These are phyloP conservation scores for Thermothelomyces thermophilus DNA, from an alignment of 2,329 filamentous ascomycete genomes.

Conservation along the genomic window DNA sequence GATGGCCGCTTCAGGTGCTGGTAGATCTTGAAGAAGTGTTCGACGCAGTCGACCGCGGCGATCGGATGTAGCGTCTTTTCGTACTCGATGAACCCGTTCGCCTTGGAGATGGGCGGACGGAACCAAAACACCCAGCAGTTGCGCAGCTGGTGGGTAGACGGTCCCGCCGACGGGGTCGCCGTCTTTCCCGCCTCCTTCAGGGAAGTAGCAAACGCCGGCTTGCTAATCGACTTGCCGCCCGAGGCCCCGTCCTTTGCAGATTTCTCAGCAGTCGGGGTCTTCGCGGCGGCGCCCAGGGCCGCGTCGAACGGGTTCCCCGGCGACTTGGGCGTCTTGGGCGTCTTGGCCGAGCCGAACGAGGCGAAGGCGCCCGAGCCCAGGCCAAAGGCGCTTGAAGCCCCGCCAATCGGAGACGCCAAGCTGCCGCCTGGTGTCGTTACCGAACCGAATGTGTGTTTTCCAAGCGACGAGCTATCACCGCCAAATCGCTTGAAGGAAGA, in stretches of 20 bases:
- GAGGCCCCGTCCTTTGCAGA: slow-evolving; percentile 44
- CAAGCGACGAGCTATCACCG: slow-evolving; percentile 65
- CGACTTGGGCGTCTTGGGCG: slow-evolving; percentile 87
- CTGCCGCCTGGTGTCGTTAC: slow-evolving; percentile 64
- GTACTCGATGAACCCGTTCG: slow-evolving; percentile 79
- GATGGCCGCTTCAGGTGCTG: slow-evolving; percentile 86
- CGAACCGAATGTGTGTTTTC: slow-evolving; percentile 73
- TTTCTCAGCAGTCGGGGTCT: slow-evolving; percentile 57
- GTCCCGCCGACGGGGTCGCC: slow-evolving; percentile 33
- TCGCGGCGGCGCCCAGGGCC: slow-evolving; percentile 47
- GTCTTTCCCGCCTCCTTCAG: slow-evolving; percentile 39
- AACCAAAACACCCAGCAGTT: slow-evolving; percentile 97
- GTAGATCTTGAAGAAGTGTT: slow-evolving; percentile 90
- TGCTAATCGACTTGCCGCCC: slow-evolving; percentile 28
- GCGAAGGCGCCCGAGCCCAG: slow-evolving; percentile 93
- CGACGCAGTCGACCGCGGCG: slow-evolving; percentile 71
- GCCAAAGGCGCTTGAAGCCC: slow-evolving; percentile 83
- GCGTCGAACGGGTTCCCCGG: slow-evolving; percentile 75
- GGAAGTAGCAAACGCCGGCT: slow-evolving; percentile 38
- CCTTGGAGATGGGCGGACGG: slow-evolving; percentile 91
- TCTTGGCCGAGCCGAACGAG: slow-evolving; percentile 83
- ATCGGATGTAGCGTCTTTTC: slow-evolving; percentile 92
- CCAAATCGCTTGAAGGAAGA: slow-evolving; percentile 68
- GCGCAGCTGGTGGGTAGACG: slow-evolving; percentile 57
- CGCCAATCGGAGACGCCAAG: slow-evolving; percentile 67